Evolutionary conservation across 2,329 filamentous ascomycete species (phyloP).

Genomic region (Penicillium sp.): DNA sequence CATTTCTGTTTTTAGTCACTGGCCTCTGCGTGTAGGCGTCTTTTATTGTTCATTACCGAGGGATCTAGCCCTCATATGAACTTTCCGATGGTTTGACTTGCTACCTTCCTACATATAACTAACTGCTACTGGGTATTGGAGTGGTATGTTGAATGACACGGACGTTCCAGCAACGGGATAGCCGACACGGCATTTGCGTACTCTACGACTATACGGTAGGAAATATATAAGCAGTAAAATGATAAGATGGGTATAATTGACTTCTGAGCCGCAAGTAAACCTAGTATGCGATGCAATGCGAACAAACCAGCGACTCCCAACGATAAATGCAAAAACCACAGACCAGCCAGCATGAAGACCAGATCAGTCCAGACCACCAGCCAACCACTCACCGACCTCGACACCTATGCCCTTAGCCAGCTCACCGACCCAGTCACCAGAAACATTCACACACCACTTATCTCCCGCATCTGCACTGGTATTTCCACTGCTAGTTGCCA

Average conservation of each 20-base stretch:
- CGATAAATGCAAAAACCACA: constrained; percentile 4
- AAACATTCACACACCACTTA: constrained; percentile 51
- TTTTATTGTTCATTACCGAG: too few relatives aligned
- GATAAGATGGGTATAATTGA: constrained; percentile 3
- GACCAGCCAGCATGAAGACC: constrained; percentile 1
- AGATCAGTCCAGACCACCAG: constrained; percentile 38
- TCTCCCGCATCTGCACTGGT: constrained; percentile 43
- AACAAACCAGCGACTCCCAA: not conserved
- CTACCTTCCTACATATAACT: not conserved
- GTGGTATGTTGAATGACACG: not conserved
- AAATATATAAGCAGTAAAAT: not conserved
- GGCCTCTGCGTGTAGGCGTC: not conserved
- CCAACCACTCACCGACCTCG: constrained; percentile 47
- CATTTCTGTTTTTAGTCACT: not conserved
- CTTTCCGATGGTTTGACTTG: not conserved
- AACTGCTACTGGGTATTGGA: not conserved
- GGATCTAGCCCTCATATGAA: not conserved
- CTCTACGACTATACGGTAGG: not conserved
- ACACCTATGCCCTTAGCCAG: constrained; percentile 47
- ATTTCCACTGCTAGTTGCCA: constrained; percentile 34
- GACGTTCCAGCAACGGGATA: too few relatives aligned
- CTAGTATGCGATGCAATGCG: not conserved
- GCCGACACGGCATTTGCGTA: not conserved
- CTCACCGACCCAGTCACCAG: constrained; percentile 48
- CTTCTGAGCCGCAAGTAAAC: not conserved